Percentiles rank a stretch among this genome's conserved stretches.
Evolutionary conservation across 2,329 filamentous ascomycete species (phyloP).

Genomic region (Berkeleyomyces basicola): DNA sequence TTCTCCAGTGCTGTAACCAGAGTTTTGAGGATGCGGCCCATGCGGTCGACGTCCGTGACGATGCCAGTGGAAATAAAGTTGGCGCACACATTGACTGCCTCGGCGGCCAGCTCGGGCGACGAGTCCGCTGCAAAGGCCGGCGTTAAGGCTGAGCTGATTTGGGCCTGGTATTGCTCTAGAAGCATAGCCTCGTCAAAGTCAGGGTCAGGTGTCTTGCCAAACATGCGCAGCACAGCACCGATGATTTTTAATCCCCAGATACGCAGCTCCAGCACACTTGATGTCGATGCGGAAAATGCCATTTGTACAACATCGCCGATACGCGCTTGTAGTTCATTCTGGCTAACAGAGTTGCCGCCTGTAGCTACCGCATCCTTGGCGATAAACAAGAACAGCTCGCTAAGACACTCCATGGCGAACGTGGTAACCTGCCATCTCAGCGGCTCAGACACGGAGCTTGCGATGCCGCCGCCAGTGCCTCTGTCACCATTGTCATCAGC

Average conservation of each 20-base stretch:
- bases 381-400: slow-evolving; percentile 64
- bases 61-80: slow-evolving; percentile 95
- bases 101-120: slow-evolving; percentile 84
- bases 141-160: slow-evolving; percentile 91
- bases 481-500: slow-evolving; percentile 19
- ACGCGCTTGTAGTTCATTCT: slow-evolving; percentile 61
- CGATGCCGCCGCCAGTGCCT: slow-evolving; percentile 28
- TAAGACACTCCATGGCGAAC: slow-evolving; percentile 80
- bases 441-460: slow-evolving; percentile 59
- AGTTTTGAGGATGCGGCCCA: slow-evolving; percentile 93
- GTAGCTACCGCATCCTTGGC: slow-evolving; percentile 56
- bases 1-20: slow-evolving; percentile 82
- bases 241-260: slow-evolving; percentile 90
- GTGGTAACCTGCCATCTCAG: slow-evolving; percentile 90
- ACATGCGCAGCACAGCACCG: slow-evolving; percentile 84
- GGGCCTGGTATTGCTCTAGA: slow-evolving; percentile 93
- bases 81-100: slow-evolving; percentile 95
- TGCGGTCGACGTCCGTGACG: slow-evolving; percentile 92
- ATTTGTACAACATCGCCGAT: slow-evolving; percentile 90
- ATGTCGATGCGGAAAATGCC: slow-evolving; percentile 93
- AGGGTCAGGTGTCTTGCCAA: slow-evolving; percentile 86
- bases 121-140: slow-evolving; percentile 93
- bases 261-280: slow-evolving; percentile 74
- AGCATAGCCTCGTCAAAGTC: slow-evolving; percentile 96
- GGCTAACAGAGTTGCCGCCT: slow-evolving; percentile 62